Evolutionary conservation across 1,139 yeast species (phyloP).

Genomic region (Taiozyma sp.): DNA sequence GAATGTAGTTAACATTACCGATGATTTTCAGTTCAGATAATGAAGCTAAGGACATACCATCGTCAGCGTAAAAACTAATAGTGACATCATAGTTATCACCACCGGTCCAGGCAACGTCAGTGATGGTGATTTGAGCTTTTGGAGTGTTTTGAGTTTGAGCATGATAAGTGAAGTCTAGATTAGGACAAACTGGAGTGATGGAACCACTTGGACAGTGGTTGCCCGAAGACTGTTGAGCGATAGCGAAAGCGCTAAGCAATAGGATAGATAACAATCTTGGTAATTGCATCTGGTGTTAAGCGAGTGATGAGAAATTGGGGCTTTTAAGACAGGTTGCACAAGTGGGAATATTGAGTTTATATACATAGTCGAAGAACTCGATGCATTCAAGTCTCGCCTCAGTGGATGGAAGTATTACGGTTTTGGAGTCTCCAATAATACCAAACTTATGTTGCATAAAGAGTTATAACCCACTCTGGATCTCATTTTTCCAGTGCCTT

Average conservation of each 20-base stretch:
- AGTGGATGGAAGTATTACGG: not conserved
- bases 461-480: not conserved
- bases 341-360: not conserved
- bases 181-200: conserved; percentile 13
- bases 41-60: conserved; percentile 7
- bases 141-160: conserved; percentile 12
- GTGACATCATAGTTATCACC: conserved; percentile 16
- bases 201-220: not conserved
- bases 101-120: conserved; percentile 4
- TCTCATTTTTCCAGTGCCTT: not conserved
- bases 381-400: not conserved
- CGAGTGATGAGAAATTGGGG: not conserved
- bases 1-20: conserved; percentile 9
- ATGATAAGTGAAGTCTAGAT: conserved; percentile 24
- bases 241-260: not conserved
- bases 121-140: conserved; percentile 20
- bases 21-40: conserved; percentile 13
- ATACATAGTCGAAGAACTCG: not conserved
- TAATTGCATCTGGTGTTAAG: not conserved
- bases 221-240: not conserved
- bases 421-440: not conserved
- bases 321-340: no score
- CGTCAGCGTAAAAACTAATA: conserved; percentile 26
- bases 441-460: not conserved
- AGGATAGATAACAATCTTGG: not conserved